A percentile compares a stretch with the other conserved stretches of the same genome.
Conservation (phyloP, 148 eudicot genomes). For the Fagopyrum tataricum region DNA sequence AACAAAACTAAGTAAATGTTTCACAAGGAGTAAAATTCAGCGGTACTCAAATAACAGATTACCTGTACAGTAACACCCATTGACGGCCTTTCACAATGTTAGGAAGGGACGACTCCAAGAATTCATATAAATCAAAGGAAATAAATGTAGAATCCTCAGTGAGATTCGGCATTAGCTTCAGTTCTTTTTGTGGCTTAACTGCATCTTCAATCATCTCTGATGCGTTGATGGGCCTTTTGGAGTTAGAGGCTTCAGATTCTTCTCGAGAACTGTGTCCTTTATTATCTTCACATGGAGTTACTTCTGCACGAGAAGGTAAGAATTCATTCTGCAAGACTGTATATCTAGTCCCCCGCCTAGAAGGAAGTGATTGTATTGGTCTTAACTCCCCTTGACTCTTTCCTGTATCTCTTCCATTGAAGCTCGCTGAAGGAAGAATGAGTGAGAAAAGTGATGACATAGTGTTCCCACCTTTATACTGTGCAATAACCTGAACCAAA, state of each 20-base stretch:
- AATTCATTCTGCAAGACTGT: conserved; percentile 34
- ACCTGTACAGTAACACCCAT: conserved; percentile 93
- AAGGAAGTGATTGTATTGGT: conserved; percentile 44
- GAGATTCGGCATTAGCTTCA: conserved; percentile 53
- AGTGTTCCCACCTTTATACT: conserved; percentile 40
- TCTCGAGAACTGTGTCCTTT: conserved; percentile 18
- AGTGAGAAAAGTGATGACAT: conserved; percentile 51
- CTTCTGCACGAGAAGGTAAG: conserved; percentile 28
- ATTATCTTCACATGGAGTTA: conserved; percentile 20
- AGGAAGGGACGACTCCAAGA: conserved; percentile 67
- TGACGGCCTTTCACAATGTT: conserved; percentile 95
- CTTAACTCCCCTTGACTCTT: conserved; percentile 29
- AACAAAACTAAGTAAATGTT: conserved; percentile 14
- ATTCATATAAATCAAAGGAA: conserved; percentile 53
- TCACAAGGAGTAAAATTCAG: conserved; percentile 4
- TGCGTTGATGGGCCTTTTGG: conserved; percentile 32
- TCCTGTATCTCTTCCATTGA: conserved; percentile 19
- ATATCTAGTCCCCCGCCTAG: conserved; percentile 48
- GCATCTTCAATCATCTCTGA: conserved; percentile 73
- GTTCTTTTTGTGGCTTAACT: conserved; percentile 27
- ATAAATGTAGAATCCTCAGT: conserved; percentile 66
- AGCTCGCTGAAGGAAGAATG: conserved; percentile 42
- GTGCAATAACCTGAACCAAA: conserved; percentile 48
- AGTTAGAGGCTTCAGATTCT: conserved; percentile 24
- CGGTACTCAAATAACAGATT: conserved; percentile 19